phyloP scores from a whole-genome alignment of 2,329 filamentous ascomycete genomes.

The Cryphonectria parasitica region DNA sequence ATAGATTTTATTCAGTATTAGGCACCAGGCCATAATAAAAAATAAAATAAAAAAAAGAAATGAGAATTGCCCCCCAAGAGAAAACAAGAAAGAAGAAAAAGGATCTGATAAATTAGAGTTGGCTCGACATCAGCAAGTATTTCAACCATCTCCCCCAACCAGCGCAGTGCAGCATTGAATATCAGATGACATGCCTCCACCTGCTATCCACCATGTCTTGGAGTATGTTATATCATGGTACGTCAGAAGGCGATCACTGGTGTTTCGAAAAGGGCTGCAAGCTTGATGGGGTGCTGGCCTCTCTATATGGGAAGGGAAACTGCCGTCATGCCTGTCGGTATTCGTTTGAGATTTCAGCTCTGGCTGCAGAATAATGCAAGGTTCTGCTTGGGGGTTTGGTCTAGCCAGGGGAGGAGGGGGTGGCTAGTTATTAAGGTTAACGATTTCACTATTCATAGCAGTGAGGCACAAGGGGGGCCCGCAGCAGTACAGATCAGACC shows the following conservation, averaged over 20 bases:
- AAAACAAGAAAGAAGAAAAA: neutral
- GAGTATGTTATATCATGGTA: neutral
- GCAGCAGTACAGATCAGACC: neutral
- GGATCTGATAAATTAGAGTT: neutral
- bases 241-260: neutral
- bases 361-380: neutral
- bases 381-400: neutral
- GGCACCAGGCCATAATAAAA: slow-evolving; percentile 18
- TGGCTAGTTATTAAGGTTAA: neutral
- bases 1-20: neutral
- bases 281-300: neutral
- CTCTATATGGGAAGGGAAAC: neutral
- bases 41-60: neutral
- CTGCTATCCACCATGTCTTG: neutral
- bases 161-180: neutral
- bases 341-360: slow-evolving; percentile 15
- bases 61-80: too few relatives aligned
- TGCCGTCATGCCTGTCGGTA: neutral
- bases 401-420: neutral
- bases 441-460: neutral
- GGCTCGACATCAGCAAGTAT: slow-evolving; percentile 4
- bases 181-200: neutral
- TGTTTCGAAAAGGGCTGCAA: slow-evolving; percentile 17
- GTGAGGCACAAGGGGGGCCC: neutral
- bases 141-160: neutral